Evolutionary conservation across 345 rosid genomes (phyloP).

Genomic region (Citrus reticulata): DNA sequence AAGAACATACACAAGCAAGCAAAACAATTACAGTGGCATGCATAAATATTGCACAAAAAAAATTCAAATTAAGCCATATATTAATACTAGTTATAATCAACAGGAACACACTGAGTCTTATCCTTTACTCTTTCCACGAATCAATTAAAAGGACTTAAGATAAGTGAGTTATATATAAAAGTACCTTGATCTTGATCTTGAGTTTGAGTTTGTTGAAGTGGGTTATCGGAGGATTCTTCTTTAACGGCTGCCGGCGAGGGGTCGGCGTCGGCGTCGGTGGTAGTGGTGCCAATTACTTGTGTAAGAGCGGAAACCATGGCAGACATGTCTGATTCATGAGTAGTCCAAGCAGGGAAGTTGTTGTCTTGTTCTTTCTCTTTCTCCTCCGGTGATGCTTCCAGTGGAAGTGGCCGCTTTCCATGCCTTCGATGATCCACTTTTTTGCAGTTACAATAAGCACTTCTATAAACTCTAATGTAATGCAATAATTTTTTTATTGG

Average conservation of each 20-base stretch:
- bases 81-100: background rate
- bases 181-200: slow-evolving; percentile 40
- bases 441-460: background rate
- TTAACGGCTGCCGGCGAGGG: slow-evolving; percentile 17
- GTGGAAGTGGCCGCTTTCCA: slow-evolving; percentile 76
- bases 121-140: background rate
- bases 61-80: background rate
- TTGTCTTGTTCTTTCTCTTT: slow-evolving; percentile 21
- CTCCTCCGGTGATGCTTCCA: slow-evolving; percentile 53
- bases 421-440: slow-evolving; percentile 81
- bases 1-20: background rate
- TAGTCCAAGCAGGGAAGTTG: slow-evolving; percentile 35
- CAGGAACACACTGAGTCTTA: background rate
- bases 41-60: background rate
- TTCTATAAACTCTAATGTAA: background rate
- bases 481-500: background rate
- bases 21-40: background rate
- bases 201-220: slow-evolving; percentile 15
- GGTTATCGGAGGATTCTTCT: slow-evolving; percentile 22
- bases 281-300: slow-evolving; percentile 41
- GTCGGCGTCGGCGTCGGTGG: background rate
- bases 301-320: slow-evolving; percentile 85
- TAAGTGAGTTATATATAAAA: background rate
- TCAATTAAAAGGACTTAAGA: too few relatives aligned
- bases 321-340: slow-evolving; percentile 55